Conservation (phyloP, 179 eudicot genomes). For the Heliamphora ciliata region DNA sequence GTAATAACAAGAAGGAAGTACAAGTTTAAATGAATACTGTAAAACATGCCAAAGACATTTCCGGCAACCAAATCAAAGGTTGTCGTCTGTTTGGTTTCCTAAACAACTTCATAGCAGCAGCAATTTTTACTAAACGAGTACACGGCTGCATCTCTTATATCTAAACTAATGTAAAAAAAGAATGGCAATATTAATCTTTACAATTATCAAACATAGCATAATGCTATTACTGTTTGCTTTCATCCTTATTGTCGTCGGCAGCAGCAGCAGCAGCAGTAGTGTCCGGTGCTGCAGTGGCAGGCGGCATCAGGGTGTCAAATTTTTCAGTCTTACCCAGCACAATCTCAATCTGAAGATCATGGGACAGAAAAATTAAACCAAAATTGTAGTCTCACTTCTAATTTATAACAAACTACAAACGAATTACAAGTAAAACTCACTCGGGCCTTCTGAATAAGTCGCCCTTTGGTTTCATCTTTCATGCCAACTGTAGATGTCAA, state of each 20-base stretch:
- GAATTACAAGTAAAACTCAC: constrained; percentile 26
- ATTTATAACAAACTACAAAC: not conserved
- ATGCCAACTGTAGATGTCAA: constrained; percentile 64
- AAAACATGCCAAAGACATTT: no score
- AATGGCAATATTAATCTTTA: not conserved
- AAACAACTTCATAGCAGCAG: constrained; percentile 4
- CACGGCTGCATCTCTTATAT: not conserved
- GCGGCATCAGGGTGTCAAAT: constrained; percentile 47
- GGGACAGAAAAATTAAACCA: not conserved
- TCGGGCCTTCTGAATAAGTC: constrained; percentile 74
- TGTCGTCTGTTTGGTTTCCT: not conserved
- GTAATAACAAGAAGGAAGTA: not conserved
- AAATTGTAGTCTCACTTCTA: not conserved
- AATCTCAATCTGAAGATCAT: constrained; percentile 51
- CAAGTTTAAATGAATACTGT: not conserved
- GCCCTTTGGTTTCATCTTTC: constrained; percentile 65
- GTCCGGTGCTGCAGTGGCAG: constrained; percentile 12
- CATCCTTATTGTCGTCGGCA: constrained; percentile 15
- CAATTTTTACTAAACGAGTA: not conserved
- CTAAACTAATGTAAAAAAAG: not conserved
- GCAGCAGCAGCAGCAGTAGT: constrained; percentile 12
- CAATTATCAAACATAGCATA: not conserved
- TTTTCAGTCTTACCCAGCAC: constrained; percentile 69
- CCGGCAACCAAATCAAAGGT: not conserved
- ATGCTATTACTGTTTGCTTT: constrained; percentile 11